Evolutionary conservation across 768 basidiomycete genomes (phyloP).

Genomic region (Pulveroboletus sp.): DNA sequence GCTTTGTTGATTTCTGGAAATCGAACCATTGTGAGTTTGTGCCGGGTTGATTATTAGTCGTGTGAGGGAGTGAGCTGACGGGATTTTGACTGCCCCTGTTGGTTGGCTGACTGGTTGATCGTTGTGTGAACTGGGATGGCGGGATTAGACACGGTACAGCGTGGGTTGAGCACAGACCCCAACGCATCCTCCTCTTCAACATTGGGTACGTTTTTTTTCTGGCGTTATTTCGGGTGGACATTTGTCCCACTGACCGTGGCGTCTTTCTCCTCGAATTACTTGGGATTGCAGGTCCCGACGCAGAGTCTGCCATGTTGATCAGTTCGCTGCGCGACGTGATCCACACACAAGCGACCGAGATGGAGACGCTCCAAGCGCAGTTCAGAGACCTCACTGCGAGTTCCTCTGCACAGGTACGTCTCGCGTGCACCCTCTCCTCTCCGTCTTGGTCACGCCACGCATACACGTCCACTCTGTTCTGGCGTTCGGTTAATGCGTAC

Average conservation of each 20-base stretch:
- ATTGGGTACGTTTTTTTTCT: conserved; percentile 40
- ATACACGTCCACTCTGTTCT: not conserved
- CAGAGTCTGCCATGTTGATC: conserved; percentile 78
- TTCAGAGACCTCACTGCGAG: conserved; percentile 40
- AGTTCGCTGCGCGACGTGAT: conserved; percentile 77
- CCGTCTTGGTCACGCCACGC: no score
- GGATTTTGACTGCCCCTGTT: not conserved
- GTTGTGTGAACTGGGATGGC: not conserved
- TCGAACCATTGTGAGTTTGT: conserved; percentile 82
- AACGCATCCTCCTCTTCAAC: conserved; percentile 51
- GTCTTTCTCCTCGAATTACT: no score
- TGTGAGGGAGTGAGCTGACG: not conserved
- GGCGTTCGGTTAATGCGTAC: not conserved
- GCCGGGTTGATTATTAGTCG: no score
- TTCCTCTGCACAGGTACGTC: conserved; percentile 38
- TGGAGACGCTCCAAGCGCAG: conserved; percentile 60
- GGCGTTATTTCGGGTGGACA: no score
- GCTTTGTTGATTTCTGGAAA: conserved; percentile 98
- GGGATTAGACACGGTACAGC: conserved; percentile 64
- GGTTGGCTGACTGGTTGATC: not conserved
- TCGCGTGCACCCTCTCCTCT: not conserved
- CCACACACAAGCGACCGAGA: conserved; percentile 73
- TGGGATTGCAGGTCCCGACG: conserved; percentile 48
- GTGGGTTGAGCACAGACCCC: conserved; percentile 66
- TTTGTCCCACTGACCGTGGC: not conserved